phyloP scores from a whole-genome alignment of 768 basidiomycete species.

The Lactarius akahatsu region DNA sequence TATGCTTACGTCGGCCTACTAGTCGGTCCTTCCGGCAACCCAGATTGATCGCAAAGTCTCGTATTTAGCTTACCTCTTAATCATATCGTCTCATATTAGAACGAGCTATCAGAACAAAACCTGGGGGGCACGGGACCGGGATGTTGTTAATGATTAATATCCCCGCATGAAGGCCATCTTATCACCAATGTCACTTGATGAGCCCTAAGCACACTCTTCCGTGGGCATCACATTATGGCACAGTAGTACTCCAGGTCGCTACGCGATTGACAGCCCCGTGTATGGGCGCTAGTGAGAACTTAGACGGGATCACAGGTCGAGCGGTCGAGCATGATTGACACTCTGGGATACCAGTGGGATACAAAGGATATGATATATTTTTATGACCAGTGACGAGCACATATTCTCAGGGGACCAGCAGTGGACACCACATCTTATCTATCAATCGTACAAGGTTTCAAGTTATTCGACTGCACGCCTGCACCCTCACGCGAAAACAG shows the following conservation, averaged over 20 bases:
- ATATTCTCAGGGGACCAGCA: neutral
- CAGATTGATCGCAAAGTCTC: constrained; percentile 4
- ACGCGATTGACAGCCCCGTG: neutral
- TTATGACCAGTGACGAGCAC: neutral
- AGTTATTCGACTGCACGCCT: neutral
- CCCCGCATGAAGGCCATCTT: neutral
- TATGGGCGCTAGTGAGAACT: constrained; percentile 2
- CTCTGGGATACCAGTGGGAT: neutral
- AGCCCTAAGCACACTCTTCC: neutral
- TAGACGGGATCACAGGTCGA: neutral
- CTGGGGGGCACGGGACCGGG: neutral
- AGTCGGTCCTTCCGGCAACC: neutral
- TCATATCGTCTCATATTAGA: neutral
- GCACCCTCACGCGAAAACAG: neutral
- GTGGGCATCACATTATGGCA: neutral
- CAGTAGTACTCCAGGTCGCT: neutral
- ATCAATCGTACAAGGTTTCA: constrained; percentile 1
- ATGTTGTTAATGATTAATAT: neutral
- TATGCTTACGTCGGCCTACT: neutral
- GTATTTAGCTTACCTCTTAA: neutral
- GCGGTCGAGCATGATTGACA: neutral
- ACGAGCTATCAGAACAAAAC: neutral
- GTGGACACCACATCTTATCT: neutral
- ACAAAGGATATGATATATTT: neutral
- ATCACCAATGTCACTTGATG: neutral